These are phyloP conservation scores for Auricularia heimuer DNA, from an alignment of 768 basidiomycete genomes.

Conservation along the genomic window DNA sequence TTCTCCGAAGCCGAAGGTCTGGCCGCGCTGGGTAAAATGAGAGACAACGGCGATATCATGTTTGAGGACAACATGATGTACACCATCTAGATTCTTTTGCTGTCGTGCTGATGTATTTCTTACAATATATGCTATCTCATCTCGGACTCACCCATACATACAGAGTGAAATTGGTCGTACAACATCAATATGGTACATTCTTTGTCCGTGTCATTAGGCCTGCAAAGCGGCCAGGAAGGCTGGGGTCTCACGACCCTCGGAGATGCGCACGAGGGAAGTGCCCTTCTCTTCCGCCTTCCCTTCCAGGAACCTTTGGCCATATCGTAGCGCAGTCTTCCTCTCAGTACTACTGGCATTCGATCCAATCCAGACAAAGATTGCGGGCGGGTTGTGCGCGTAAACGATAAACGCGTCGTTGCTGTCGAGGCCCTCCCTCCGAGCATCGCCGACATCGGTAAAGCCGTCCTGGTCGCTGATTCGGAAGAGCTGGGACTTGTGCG, in stretches of 20 bases:
- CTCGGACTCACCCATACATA: too few species aligned
- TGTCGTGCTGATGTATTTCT: neutral
- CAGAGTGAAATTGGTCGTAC: neutral
- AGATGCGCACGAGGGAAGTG: neutral
- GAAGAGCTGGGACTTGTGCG: constrained; percentile 17
- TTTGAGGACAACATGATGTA: neutral
- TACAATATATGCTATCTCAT: too few species aligned
- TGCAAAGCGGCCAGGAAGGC: neutral
- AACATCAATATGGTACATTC: neutral
- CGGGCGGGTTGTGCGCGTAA: constrained; percentile 34
- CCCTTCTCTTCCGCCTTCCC: constrained; percentile 41
- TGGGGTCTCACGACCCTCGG: neutral
- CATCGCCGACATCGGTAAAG: constrained; percentile 23
- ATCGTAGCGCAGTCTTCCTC: constrained; percentile 64
- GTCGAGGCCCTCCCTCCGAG: constrained; percentile 17
- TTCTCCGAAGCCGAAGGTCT: constrained; percentile 80
- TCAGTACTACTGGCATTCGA: constrained; percentile 54
- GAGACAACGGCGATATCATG: neutral
- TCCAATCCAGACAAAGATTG: constrained; percentile 54
- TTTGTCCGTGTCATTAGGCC: neutral
- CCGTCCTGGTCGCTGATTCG: constrained; percentile 36
- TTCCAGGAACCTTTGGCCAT: constrained; percentile 69
- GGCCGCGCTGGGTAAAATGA: constrained; percentile 61
- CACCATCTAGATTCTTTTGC: neutral
- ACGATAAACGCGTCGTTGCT: constrained; percentile 39